Base-by-base conservation (phyloP, 805 yeast genomes). In the Starmerella roubikii region DNA sequence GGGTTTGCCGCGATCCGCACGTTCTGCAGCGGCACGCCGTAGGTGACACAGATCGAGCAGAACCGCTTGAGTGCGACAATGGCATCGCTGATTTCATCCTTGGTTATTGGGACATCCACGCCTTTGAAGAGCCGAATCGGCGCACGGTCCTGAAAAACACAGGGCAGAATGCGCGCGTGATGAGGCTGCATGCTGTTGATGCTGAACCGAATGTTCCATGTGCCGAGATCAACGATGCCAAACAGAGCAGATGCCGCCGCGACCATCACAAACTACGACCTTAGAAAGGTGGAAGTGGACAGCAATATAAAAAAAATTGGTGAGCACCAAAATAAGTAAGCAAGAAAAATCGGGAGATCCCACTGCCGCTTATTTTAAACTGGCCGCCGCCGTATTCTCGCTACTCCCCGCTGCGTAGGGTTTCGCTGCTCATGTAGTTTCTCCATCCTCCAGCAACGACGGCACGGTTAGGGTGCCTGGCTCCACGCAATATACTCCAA, bases 1-100 rank as follows among this genome's bases (percentile, higher is more conserved):
- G 80, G 73, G 1, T 84, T 83, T 49, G 78, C 84, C 0, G 86
- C 77, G 8, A 83, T 84, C 17, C 78, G 76, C 1, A 79, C 81
- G 13, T 65, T 55, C 37, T 66, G 67, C 22, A 57, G 53, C 6
- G 74, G 68, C 1, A 79, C 85, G 19, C 83, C 84, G 51, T 79
- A 79, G 56, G 77, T 84, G 38, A 68, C 73, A 54, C 88, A 80
- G 31, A 78, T 76, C 48, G 71, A 61, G 50, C 72, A 69, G 59
- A 79, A 79, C 49, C 88, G 66, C 45, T 67, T 66, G 71, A 80
- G 69, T 2, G 82, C 77, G 18, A 68, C 63, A 39, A 72, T 66
- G 17, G 78, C 72, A 41, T 77, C 83, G 18, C 55, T 54, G 25
- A 78, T 73, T 3, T 71, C 73, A 30, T 69, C 71, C 3, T 42